These are phyloP conservation scores for Botrytis medusae DNA, from an alignment of 2,329 filamentous ascomycete genomes.

Conservation along the genomic window DNA sequence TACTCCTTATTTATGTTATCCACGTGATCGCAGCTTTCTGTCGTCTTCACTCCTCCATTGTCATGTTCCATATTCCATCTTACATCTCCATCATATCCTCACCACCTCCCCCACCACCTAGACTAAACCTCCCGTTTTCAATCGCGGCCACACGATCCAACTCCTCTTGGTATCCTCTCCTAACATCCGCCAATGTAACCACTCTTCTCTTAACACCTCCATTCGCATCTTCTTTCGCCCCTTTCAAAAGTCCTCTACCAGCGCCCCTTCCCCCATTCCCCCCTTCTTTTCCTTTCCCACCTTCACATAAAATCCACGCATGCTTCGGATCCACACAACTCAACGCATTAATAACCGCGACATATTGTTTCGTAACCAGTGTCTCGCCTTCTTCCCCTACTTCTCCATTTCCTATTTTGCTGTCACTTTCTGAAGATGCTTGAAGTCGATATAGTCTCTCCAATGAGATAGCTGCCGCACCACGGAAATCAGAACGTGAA, in stretches of 20 bases:
- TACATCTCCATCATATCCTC: constrained; percentile 45
- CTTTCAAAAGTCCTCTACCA: background rate
- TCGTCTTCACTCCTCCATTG: background rate
- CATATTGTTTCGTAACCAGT: constrained; percentile 70
- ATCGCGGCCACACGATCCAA: constrained; percentile 86
- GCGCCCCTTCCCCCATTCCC: constrained; percentile 26
- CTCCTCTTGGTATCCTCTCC: constrained; percentile 86
- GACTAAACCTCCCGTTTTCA: constrained; percentile 85
- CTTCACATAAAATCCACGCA: constrained; percentile 71
- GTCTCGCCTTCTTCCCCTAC: constrained; percentile 60
- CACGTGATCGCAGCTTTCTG: background rate
- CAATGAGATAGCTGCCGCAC: constrained; percentile 63
- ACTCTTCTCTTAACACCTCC: constrained; percentile 60
- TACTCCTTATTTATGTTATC: background rate
- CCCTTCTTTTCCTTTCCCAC: constrained; percentile 39
- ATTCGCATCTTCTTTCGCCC: background rate
- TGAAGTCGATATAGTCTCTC: constrained; percentile 64
- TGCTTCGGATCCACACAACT: constrained; percentile 81
- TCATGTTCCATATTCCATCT: background rate
- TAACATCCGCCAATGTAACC: constrained; percentile 80
- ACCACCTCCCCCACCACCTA: constrained; percentile 50
- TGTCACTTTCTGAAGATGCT: constrained; percentile 58
- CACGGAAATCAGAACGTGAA: constrained; percentile 82
- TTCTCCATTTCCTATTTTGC: constrained; percentile 50
- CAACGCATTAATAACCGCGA: constrained; percentile 90